Conservation (phyloP, 2,329 filamentous ascomycete genomes). For the Rutstroemia sp. region DNA sequence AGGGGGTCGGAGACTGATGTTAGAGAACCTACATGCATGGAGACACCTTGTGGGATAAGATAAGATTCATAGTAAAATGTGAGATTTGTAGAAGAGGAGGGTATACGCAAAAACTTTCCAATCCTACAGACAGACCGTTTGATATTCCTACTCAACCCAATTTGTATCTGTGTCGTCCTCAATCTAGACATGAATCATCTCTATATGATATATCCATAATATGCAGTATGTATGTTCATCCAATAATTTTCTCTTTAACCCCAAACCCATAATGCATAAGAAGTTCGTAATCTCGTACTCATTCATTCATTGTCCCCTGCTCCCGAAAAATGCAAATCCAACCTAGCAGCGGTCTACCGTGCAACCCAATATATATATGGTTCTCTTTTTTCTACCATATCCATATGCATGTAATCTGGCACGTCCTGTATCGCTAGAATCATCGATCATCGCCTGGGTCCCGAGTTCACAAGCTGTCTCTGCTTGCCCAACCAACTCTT, state of each 20-base stretch:
- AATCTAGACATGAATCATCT: conserved; percentile 4
- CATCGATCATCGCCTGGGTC: conserved; percentile 27
- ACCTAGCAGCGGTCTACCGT: not conserved
- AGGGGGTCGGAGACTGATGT: too few relatives aligned
- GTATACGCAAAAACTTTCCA: conserved; percentile 4
- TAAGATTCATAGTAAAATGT: not conserved
- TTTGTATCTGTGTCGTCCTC: not conserved
- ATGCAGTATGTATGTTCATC: not conserved
- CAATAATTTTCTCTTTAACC: not conserved
- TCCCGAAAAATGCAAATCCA: not conserved
- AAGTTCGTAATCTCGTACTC: conserved; percentile 5
- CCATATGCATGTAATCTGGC: not conserved
- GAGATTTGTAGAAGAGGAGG: not conserved
- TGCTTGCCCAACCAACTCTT: conserved; percentile 83
- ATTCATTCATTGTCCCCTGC: not conserved
- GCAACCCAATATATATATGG: not conserved
- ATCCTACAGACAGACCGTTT: conserved; percentile 3
- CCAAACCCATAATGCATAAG: not conserved
- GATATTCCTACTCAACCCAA: conserved; percentile 5
- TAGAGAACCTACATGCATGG: too few relatives aligned
- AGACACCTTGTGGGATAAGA: not conserved
- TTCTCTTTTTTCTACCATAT: not conserved
- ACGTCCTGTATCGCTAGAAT: not conserved
- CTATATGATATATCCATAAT: conserved; percentile 10
- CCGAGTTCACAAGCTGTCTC: conserved; percentile 56